Base-by-base conservation (phyloP, 2,329 filamentous ascomycete genomes). In the Colletotrichum australisinense region DNA sequence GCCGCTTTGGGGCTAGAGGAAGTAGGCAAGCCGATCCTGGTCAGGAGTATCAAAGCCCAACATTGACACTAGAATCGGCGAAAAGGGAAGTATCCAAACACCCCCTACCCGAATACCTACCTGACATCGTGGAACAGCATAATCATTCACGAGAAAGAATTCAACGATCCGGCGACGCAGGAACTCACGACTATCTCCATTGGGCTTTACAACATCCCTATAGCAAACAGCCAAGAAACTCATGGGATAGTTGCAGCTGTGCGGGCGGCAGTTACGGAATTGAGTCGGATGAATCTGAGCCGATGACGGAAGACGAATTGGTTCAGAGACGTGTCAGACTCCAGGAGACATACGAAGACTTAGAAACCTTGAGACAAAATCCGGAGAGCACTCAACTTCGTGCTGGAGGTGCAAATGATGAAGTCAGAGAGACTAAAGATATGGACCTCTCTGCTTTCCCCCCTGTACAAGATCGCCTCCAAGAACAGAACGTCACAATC, bases 121-220 rank as follows among this genome's bases (percentile, higher is more conserved):
- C 1, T 42, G 46, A 38, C 38, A 38, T 11, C 11, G 7, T 22
- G 38, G 58, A 11, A 49, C 22, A 32, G 46, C 38, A 0, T 6
- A 12, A 12, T 14, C 5, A 42, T 9, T 60, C 58, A 38, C 26
- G 60, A 38, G 28, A 57, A 35, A 38, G 24, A 4, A 1, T 73
- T 26, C 58, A 73, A 22, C 65, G 42, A 9, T 70, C 70, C 3
- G 70, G 70, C 16, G 53, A 73, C 7, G 42, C 53, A 3, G 59
- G 59, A 4, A 9, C 22, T 4, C 60, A 69, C 8, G 70, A 70
- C 28, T 73, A 60, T 14, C 59, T 73, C 11, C 66, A 70, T 28
- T 73, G 70, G 66, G 35, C 38, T 5, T 24, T 52, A 35, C n/a
- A 64, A 9, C 66, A 69, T 53, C 12, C 30, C 30, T 30, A 7